Base-by-base conservation (phyloP, 1,284 basidiomycete genomes). In the Tilletia setariae region DNA sequence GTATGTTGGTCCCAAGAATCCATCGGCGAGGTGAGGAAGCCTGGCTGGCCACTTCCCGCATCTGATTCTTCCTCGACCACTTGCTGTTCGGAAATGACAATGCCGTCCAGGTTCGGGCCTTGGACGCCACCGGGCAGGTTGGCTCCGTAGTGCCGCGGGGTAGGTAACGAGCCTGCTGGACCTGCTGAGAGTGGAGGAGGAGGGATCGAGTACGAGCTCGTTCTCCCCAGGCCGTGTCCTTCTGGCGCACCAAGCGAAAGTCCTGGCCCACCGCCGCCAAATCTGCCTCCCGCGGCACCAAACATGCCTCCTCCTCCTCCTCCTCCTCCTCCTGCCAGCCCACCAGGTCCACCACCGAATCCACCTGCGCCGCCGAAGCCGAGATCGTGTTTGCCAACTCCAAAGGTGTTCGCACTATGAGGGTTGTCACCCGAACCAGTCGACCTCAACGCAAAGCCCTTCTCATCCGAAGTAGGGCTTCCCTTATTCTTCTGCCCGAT, bases 71-170 rank as follows among this genome's bases (percentile, higher is more conserved):
- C 56, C 56, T 61, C 56, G 9, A 61, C 56, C 25, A 61, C 56
- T n/a, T 61, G 56, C n/a, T 61, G 30, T 19, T 32, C 25, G 3
- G 56, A 32, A 21, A 61, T 61, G 30, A 61, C 30, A 21, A 61
- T 61, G 23, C 56, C 56, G 30, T 61, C 56, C 56, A 61, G 16
- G 32, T 61, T 61, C 8, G 56, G 56, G 56, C 30, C 25, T 30
- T 19, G 30, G 19, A 32, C 30, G 56, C 56, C 15, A 4, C 30
- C 25, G 56, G n/a, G 51, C 21, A 53, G 51, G 13, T 21, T 23
- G 51, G 21, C 11, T n/a, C 28, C 19, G 51, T 53, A 23, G 28
- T 40, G 28, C 4, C 51, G 51, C 3, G 51, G 51, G 28, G 21
- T 53, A 2, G 51, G 51, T 21, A 25, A 23, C 51, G 51, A 53